Conservation (phyloP, 2,329 filamentous ascomycete genomes). For the Sporothrix schenckii region DNA sequence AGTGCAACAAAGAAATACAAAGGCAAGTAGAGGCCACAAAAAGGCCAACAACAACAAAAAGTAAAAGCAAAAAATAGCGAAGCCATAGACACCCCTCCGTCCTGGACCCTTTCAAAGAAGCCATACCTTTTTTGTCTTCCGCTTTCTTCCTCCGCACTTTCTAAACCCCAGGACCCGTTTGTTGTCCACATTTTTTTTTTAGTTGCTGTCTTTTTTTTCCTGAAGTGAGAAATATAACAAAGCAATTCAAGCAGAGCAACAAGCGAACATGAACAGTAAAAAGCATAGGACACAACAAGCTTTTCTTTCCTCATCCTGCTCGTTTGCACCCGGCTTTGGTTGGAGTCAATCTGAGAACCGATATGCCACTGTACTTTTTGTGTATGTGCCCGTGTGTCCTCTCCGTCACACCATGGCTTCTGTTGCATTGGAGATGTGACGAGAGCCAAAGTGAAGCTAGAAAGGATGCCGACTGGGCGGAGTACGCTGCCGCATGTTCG, state of each 20-base stretch:
- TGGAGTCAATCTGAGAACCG: conserved; percentile 14
- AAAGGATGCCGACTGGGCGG: not conserved
- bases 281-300: not conserved
- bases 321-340: not conserved
- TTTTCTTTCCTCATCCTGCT: not conserved
- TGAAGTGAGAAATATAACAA: not conserved
- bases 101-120: conserved; percentile 4
- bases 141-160: not conserved
- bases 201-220: not conserved
- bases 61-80: not conserved
- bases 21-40: not conserved
- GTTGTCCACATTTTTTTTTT: conserved; percentile 5
- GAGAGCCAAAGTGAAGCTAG: not conserved
- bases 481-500: not conserved
- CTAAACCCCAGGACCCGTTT: not conserved
- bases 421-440: not conserved
- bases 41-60: not conserved
- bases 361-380: not conserved
- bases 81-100: conserved; percentile 9
- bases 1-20: not conserved
- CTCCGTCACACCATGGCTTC: not conserved
- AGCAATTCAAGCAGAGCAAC: not conserved
- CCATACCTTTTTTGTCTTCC: not conserved
- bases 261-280: not conserved
- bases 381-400: not conserved